Evolutionary conservation across 257 asterid species (phyloP).

Genomic region (Fraxinus quadrangulata): DNA sequence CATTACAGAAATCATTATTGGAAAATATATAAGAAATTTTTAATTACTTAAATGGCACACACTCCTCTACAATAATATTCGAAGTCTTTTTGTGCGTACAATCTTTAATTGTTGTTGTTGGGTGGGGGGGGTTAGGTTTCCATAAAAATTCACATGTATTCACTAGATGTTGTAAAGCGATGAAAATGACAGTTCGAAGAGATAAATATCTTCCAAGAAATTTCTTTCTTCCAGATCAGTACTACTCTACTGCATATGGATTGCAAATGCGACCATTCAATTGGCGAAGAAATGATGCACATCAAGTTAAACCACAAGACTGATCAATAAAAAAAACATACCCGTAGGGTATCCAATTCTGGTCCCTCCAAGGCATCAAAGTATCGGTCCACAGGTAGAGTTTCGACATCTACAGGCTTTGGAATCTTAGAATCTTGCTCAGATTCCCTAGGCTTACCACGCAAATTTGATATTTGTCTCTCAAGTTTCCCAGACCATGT

Average conservation of each 20-base stretch:
- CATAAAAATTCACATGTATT: too few relatives aligned
- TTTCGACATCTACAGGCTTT: constrained; percentile 36
- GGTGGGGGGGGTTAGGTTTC: too few relatives aligned
- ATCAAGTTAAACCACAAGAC: neutral
- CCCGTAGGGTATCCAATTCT: constrained; percentile 77
- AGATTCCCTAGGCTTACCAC: constrained; percentile 40
- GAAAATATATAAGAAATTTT: too few relatives aligned
- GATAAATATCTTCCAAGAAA: too few relatives aligned
- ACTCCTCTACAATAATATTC: too few relatives aligned
- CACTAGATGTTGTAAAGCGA: too few relatives aligned
- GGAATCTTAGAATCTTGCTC: constrained; percentile 31
- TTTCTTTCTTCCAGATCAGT: too few relatives aligned
- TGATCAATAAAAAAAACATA: constrained; percentile 23
- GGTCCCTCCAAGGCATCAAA: constrained; percentile 91
- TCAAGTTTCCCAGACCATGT: constrained; percentile 82
- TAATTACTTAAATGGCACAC: too few relatives aligned
- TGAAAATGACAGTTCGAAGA: too few relatives aligned
- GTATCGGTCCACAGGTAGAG: constrained; percentile 58
- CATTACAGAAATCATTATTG: neutral
- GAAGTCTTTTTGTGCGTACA: too few relatives aligned
- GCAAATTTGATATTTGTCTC: constrained; percentile 59
- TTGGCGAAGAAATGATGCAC: neutral
- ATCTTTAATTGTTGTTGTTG: too few relatives aligned
- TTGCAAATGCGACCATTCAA: neutral
- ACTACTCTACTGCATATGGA: too few relatives aligned